Conservation (phyloP, 2,329 filamentous ascomycete genomes). For the Calonectria fujianensis region DNA sequence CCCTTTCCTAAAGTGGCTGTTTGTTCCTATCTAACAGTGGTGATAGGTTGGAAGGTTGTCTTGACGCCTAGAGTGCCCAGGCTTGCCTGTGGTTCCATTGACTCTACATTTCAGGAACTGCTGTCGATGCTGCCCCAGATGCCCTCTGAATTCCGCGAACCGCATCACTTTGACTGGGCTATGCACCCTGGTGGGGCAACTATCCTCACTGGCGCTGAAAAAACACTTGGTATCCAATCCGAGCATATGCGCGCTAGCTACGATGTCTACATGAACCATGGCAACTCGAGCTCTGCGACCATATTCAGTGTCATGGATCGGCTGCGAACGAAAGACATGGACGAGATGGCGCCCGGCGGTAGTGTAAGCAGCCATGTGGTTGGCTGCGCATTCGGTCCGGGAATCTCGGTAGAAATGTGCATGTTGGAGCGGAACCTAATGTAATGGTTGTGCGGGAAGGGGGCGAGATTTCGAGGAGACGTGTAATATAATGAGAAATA, state of each 20-base stretch:
- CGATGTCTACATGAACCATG: slow-evolving; percentile 80
- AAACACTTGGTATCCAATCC: slow-evolving; percentile 72
- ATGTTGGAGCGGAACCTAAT: slow-evolving; percentile 71
- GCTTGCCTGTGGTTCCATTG: slow-evolving; percentile 70
- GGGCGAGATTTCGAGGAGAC: neutral
- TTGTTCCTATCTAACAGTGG: slow-evolving; percentile 42
- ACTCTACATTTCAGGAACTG: slow-evolving; percentile 73
- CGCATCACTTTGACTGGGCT: slow-evolving; percentile 82
- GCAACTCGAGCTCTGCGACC: slow-evolving; percentile 82
- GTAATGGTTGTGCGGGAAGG: neutral
- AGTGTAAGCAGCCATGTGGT: slow-evolving; percentile 75
- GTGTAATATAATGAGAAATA: neutral
- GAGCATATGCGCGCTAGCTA: slow-evolving; percentile 83
- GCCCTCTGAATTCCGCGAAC: slow-evolving; percentile 64
- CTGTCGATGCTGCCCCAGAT: slow-evolving; percentile 68
- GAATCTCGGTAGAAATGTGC: slow-evolving; percentile 81
- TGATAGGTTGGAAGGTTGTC: slow-evolving; percentile 78
- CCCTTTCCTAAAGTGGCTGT: neutral
- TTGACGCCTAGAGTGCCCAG: slow-evolving; percentile 77
- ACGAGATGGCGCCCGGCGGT: slow-evolving; percentile 70
- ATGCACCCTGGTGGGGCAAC: slow-evolving; percentile 82
- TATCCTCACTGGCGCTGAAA: slow-evolving; percentile 79
- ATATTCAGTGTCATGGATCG: slow-evolving; percentile 81
- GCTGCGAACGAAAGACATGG: slow-evolving; percentile 76
- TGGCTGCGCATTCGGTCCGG: slow-evolving; percentile 82